phyloP scores from a whole-genome alignment of 768 basidiomycete genomes.

The Psilocybe tampanensis region DNA sequence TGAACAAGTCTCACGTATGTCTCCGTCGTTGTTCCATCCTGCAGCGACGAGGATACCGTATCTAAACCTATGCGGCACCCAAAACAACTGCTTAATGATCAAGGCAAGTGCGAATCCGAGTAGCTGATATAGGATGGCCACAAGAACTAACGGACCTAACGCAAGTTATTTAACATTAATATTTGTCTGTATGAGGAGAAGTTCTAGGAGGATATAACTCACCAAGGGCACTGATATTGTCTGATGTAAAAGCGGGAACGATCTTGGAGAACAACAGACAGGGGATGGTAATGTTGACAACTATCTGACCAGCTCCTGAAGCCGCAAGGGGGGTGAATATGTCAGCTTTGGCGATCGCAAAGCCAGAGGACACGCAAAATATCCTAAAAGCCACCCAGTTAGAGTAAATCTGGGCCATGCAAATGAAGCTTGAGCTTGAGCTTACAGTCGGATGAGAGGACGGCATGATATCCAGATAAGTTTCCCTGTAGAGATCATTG shows the following conservation, averaged over 20 bases:
- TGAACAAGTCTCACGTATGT: slow-evolving; percentile 56
- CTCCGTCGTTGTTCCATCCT: slow-evolving; percentile 69
- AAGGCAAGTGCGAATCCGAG: slow-evolving; percentile 58
- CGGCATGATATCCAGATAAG: slow-evolving; percentile 66
- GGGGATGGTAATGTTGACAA: slow-evolving; percentile 66
- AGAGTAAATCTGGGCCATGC: not conserved
- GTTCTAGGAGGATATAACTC: too few species aligned
- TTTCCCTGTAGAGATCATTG: slow-evolving; percentile 34
- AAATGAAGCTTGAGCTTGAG: slow-evolving; percentile 7
- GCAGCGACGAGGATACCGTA: slow-evolving; percentile 72
- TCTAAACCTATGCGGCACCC: slow-evolving; percentile 78
- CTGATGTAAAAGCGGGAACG: slow-evolving; percentile 61
- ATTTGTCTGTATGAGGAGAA: not conserved
- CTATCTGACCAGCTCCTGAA: slow-evolving; percentile 58
- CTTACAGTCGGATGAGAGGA: slow-evolving; percentile 62
- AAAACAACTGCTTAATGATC: slow-evolving; percentile 63
- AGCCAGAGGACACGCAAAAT: slow-evolving; percentile 56
- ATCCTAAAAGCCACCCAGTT: slow-evolving; percentile 38
- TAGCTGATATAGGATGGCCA: slow-evolving; percentile 61
- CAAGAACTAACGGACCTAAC: slow-evolving; percentile 63
- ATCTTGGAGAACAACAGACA: slow-evolving; percentile 74
- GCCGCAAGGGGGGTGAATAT: slow-evolving; percentile 62
- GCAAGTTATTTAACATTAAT: not conserved
- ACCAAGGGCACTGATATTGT: slow-evolving; percentile 62
- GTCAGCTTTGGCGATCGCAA: slow-evolving; percentile 58